phyloP scores from a whole-genome alignment of 768 basidiomycete species.

The Calocera viscosa region DNA sequence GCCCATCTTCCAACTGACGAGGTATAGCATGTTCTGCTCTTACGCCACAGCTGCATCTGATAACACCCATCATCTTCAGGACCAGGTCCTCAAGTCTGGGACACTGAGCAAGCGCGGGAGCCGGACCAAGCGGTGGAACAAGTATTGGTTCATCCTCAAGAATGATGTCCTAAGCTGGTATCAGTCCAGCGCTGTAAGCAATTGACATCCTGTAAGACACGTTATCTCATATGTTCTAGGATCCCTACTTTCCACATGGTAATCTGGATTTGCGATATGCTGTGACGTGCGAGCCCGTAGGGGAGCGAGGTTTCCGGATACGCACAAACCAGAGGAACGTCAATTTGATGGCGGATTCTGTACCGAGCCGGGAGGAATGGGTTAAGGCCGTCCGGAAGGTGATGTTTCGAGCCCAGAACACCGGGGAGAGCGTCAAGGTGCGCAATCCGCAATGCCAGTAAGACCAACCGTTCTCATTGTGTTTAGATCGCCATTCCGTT shows the following conservation, averaged over 20 bases:
- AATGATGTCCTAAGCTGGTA: conserved; percentile 97
- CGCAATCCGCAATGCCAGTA: conserved; percentile 12
- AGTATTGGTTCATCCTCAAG: conserved; percentile 93
- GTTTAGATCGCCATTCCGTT: conserved; percentile 85
- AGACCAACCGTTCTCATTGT: background rate
- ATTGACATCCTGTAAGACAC: background rate
- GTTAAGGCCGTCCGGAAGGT: conserved; percentile 87
- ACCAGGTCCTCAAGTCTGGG: conserved; percentile 86
- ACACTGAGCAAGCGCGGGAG: conserved; percentile 76
- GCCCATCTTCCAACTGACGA: conserved; percentile 85
- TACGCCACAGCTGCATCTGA: conserved; percentile 4
- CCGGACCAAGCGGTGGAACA: conserved; percentile 82
- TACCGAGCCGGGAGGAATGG: conserved; percentile 85
- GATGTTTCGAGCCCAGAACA: conserved; percentile 92
- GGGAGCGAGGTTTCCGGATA: conserved; percentile 69
- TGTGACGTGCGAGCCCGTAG: conserved; percentile 68
- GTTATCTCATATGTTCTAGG: conserved; percentile 35
- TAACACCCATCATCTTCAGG: conserved; percentile 34
- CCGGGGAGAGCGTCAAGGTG: conserved; percentile 91
- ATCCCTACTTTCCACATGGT: conserved; percentile 95
- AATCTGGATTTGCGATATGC: conserved; percentile 92
- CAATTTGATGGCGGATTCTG: conserved; percentile 60
- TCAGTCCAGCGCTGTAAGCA: conserved; percentile 71
- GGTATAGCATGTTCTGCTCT: conserved; percentile 34
- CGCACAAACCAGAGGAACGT: conserved; percentile 71